Evolutionary conservation across 768 basidiomycete genomes (phyloP).

Genomic region (Collybia sordida): DNA sequence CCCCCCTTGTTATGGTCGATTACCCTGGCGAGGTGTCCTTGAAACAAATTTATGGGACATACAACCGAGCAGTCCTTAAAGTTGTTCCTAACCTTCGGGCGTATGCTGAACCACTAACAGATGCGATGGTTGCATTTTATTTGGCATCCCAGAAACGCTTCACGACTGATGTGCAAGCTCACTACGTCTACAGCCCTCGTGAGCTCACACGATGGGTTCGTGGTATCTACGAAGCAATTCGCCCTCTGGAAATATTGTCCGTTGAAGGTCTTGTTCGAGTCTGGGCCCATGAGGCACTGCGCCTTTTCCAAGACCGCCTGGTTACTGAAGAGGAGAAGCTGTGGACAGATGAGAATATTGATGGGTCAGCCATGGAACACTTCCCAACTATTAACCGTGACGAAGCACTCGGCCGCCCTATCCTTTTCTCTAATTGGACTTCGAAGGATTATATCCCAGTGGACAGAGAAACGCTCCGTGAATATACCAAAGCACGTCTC

Average conservation of each 20-base stretch:
- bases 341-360: slow-evolving; percentile 96
- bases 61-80: slow-evolving; percentile 94
- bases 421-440: slow-evolving; percentile 99
- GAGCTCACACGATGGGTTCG: slow-evolving; percentile 97
- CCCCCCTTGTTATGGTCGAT: slow-evolving; percentile 97
- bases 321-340: slow-evolving; percentile 88
- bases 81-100: slow-evolving; percentile 91
- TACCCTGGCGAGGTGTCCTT: slow-evolving; percentile 97
- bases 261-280: slow-evolving; percentile 95
- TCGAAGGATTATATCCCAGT: slow-evolving; percentile 96
- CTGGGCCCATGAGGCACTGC: slow-evolving; percentile 97
- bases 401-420: slow-evolving; percentile 85
- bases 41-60: slow-evolving; percentile 98
- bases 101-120: slow-evolving; percentile 91
- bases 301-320: slow-evolving; percentile 96
- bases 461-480: slow-evolving; percentile 87
- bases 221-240: slow-evolving; percentile 96
- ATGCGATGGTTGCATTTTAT: slow-evolving; percentile 97
- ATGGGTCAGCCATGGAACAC: slow-evolving; percentile 77
- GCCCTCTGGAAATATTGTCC: slow-evolving; percentile 88
- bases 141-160: slow-evolving; percentile 91
- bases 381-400: slow-evolving; percentile 91
- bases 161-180: slow-evolving; percentile 96
- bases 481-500: slow-evolving; percentile 95
- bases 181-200: slow-evolving; percentile 98